phyloP scores from a whole-genome alignment of 495 filamentous ascomycete genomes.

The Podospora didyma region DNA sequence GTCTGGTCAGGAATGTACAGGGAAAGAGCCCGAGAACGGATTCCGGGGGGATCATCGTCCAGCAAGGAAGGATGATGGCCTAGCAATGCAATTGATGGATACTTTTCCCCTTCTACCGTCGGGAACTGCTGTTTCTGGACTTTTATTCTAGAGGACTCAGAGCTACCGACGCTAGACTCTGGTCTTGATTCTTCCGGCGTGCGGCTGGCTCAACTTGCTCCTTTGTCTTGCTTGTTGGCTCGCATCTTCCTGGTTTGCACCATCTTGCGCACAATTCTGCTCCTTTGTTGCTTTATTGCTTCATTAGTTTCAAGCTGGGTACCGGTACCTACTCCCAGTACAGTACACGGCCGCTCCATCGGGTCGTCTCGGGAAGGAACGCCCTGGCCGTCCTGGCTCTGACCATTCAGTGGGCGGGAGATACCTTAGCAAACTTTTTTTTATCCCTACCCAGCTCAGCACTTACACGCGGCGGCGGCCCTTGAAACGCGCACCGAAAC shows the following conservation, averaged over 20 bases:
- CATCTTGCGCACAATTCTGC: background rate
- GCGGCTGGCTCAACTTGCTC: background rate
- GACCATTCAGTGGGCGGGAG: background rate
- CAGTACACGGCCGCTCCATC: background rate
- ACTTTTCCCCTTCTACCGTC: too few species aligned
- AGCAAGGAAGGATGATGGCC: background rate
- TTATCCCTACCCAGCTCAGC: background rate
- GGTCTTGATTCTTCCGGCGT: too few species aligned
- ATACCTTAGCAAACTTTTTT: background rate
- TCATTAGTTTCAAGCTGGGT: background rate
- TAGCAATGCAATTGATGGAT: background rate
- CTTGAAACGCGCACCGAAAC: constrained; percentile 18
- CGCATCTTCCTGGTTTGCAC: too few species aligned
- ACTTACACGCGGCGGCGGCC: constrained; percentile 1
- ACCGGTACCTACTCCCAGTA: background rate
- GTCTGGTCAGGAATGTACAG: background rate
- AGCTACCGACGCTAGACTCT: background rate
- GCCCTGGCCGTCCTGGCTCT: too few species aligned
- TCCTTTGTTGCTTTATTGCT: too few species aligned
- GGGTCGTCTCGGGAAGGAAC: background rate
- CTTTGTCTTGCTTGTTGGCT: background rate
- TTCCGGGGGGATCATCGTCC: background rate
- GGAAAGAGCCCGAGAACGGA: background rate
- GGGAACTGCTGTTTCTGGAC: too few species aligned
- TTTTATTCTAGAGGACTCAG: too few species aligned